phyloP scores from a whole-genome alignment of 768 basidiomycete species.

The Mycena polygramma region DNA sequence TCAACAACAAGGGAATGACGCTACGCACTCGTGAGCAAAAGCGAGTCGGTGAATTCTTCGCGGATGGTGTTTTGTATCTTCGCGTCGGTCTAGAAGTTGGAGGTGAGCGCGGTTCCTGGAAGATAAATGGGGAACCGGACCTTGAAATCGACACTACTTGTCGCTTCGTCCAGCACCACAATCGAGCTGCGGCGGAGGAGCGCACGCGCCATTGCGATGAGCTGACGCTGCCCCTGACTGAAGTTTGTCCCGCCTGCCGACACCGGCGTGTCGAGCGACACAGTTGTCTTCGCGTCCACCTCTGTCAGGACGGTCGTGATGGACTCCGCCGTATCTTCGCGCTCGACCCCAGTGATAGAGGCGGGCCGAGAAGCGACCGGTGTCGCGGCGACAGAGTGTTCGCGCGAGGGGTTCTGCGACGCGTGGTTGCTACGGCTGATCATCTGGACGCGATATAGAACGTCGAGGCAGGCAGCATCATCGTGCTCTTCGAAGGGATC shows the following conservation, averaged over 20 bases:
- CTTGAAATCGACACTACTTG: slow-evolving; percentile 51
- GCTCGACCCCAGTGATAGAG: slow-evolving; percentile 55
- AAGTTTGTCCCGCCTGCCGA: slow-evolving; percentile 92
- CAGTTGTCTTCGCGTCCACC: slow-evolving; percentile 65
- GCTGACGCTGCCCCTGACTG: slow-evolving; percentile 90
- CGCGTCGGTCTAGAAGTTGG: slow-evolving; percentile 82
- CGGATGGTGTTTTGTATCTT: slow-evolving; percentile 93
- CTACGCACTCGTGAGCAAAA: slow-evolving; percentile 67
- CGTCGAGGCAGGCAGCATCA: slow-evolving; percentile 85
- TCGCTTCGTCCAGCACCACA: slow-evolving; percentile 87
- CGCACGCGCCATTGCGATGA: slow-evolving; percentile 91
- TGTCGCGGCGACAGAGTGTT: slow-evolving; percentile 61
- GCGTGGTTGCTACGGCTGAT: slow-evolving; percentile 62
- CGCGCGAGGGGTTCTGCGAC: slow-evolving; percentile 65
- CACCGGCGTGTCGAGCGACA: slow-evolving; percentile 83
- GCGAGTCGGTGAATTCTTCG: slow-evolving; percentile 82
- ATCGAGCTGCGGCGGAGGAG: slow-evolving; percentile 80
- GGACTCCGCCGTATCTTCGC: slow-evolving; percentile 56
- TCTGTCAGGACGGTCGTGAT: slow-evolving; percentile 63
- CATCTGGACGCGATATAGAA: slow-evolving; percentile 86
- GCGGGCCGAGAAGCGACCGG: slow-evolving; percentile 57
- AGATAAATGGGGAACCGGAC: slow-evolving; percentile 42
- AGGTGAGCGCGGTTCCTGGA: slow-evolving; percentile 65
- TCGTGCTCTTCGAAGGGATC: slow-evolving; percentile 67
- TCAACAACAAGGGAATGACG: slow-evolving; percentile 41